A percentile compares a stretch with the other conserved stretches of the same genome.
These are phyloP conservation scores for Coniophora puteana DNA, from an alignment of 1,284 basidiomycete genomes.

Conservation along the genomic window DNA sequence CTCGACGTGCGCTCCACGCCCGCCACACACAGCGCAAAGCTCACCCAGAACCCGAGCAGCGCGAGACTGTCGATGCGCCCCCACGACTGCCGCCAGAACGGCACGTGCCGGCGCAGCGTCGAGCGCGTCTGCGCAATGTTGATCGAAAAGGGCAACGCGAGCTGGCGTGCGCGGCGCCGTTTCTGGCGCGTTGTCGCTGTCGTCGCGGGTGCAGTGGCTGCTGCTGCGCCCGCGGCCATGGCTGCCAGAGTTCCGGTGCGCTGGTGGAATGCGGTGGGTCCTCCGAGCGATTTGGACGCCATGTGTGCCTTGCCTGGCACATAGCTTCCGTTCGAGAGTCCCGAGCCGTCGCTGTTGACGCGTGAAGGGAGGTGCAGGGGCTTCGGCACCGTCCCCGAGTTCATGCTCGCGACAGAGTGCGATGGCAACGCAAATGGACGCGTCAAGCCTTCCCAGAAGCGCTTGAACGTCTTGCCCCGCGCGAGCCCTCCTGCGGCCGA, in stretches of 20 bases:
- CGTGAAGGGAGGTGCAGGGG: too few relatives aligned
- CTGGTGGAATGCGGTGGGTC: too few relatives aligned
- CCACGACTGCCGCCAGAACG: conserved; percentile 94
- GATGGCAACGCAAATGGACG: conserved; percentile 30
- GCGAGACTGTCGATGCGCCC: conserved; percentile 89
- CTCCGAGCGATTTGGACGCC: too few relatives aligned
- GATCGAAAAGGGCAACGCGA: conserved; percentile 66
- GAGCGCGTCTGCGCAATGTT: conserved; percentile 52
- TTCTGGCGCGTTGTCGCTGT: too few relatives aligned
- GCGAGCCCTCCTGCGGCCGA: conserved; percentile 19
- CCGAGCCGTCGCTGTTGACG: too few relatives aligned
- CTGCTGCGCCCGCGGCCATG: too few relatives aligned
- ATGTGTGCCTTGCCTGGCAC: too few relatives aligned
- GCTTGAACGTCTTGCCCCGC: conserved; percentile 25
- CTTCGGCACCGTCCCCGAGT: too few relatives aligned
- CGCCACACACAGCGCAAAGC: conserved; percentile 64
- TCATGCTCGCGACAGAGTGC: too few relatives aligned
- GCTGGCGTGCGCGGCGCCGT: conserved; percentile 42
- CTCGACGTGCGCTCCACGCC: conserved; percentile 63
- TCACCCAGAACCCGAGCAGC: conserved; percentile 79
- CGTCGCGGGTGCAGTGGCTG: too few relatives aligned
- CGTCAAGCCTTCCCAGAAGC: conserved; percentile 27
- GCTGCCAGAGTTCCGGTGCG: too few relatives aligned
- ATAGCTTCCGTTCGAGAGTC: too few relatives aligned
- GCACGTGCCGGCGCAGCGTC: conserved; percentile 61